These are phyloP conservation scores for Apiospora saccharicola DNA, from an alignment of 2,329 filamentous ascomycete species.

Conservation along the genomic window DNA sequence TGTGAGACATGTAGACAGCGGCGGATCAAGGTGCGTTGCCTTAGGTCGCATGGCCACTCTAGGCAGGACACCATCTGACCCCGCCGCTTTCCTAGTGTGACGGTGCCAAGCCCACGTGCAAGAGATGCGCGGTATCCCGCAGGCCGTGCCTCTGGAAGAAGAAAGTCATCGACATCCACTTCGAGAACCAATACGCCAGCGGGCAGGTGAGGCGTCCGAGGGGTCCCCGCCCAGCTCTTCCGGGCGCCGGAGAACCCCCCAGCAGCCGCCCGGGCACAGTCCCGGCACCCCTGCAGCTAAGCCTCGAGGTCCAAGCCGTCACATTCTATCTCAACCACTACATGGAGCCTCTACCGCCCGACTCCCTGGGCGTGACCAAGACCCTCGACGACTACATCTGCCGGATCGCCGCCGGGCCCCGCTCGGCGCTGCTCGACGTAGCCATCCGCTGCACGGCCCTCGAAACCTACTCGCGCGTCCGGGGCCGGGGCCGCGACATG, in stretches of 20 bases:
- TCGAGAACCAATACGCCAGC: conserved; percentile 1
- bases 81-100: background rate
- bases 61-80: background rate
- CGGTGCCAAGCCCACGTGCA: background rate
- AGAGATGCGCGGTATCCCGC: conserved; percentile 1
- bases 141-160: background rate
- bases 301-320: background rate
- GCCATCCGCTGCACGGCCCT: conserved; percentile 12
- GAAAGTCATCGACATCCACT: background rate
- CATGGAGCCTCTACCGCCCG: background rate
- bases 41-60: background rate
- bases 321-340: conserved; percentile 7
- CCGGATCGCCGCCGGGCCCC: background rate
- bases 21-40: conserved; percentile 2
- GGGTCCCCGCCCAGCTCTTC: background rate
- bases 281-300: background rate
- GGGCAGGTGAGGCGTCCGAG: background rate
- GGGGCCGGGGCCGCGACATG: background rate
- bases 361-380: background rate
- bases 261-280: background rate
- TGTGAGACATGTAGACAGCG: conserved; percentile 1
- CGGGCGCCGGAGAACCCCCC: background rate
- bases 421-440: background rate
- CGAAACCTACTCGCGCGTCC: conserved; percentile 1
- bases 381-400: conserved; percentile 20